These are phyloP conservation scores for Colletotrichum cuscutae DNA, from an alignment of 2,329 filamentous ascomycete species.

Conservation along the genomic window DNA sequence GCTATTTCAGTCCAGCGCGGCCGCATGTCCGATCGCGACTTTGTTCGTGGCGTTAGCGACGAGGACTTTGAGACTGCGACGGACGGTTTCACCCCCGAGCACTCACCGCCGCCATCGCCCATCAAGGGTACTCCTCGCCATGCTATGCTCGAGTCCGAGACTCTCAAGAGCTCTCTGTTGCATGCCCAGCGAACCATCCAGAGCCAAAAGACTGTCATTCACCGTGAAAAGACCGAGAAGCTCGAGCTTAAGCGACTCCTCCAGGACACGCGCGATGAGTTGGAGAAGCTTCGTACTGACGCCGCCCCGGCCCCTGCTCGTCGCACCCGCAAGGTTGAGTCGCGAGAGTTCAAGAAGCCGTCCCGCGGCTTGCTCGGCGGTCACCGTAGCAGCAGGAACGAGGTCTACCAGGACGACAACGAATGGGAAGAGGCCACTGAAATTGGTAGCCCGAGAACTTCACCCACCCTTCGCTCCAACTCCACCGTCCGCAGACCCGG, in stretches of 20 bases:
- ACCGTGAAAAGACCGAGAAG: slow-evolving; percentile 98
- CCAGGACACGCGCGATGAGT: slow-evolving; percentile 92
- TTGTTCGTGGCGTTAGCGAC: slow-evolving; percentile 66
- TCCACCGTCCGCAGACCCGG: slow-evolving; percentile 42
- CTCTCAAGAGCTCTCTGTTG: slow-evolving; percentile 90
- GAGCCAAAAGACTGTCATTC: slow-evolving; percentile 91
- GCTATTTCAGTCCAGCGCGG: slow-evolving; percentile 81
- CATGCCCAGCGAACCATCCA: slow-evolving; percentile 98
- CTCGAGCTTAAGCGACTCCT: slow-evolving; percentile 94
- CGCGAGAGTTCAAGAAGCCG: slow-evolving; percentile 82
- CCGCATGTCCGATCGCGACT: slow-evolving; percentile 72
- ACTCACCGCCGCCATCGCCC: slow-evolving; percentile 90
- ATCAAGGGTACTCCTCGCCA: slow-evolving; percentile 92
- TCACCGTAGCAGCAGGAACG: slow-evolving; percentile 77
- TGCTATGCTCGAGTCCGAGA: slow-evolving; percentile 93
- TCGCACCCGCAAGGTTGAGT: slow-evolving; percentile 71
- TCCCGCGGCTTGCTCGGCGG: slow-evolving; percentile 75
- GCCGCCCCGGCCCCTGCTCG: slow-evolving; percentile 59
- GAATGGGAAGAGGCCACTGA: slow-evolving; percentile 86
- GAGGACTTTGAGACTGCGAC: slow-evolving; percentile 72
- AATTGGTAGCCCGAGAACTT: slow-evolving; percentile 65
- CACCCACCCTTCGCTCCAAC: slow-evolving; percentile 42
- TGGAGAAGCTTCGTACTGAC: slow-evolving; percentile 76
- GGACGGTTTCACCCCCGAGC: slow-evolving; percentile 82
- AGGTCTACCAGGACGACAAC: slow-evolving; percentile 81